Evolutionary conservation across 108 stramenopile species (phyloP).

Genomic region (Nitzschia sp.): DNA sequence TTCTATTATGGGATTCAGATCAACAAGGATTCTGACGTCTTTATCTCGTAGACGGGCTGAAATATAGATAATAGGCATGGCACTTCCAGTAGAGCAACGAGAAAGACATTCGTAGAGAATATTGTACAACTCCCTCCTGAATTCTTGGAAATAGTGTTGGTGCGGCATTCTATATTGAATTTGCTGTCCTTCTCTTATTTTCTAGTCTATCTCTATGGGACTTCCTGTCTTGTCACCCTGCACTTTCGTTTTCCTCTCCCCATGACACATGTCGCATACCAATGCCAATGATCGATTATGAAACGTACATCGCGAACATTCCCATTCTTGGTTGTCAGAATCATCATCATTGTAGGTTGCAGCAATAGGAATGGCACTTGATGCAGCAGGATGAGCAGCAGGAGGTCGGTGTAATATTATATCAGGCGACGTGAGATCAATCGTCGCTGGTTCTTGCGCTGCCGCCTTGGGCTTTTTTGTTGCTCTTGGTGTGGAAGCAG

Average conservation of each 20-base stretch:
- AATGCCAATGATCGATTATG: constrained; percentile 8
- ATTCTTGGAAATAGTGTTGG: no score
- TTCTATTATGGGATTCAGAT: constrained; percentile 75
- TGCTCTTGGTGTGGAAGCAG: neutral
- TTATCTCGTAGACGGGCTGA: constrained; percentile 25
- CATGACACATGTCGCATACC: constrained; percentile 10
- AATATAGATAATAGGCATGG: no score
- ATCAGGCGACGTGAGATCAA: constrained; percentile 13
- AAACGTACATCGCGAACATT: constrained; percentile 20
- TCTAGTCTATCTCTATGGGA: neutral
- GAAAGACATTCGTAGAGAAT: no score
- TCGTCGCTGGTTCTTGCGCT: neutral
- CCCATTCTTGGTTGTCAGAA: constrained; percentile 5
- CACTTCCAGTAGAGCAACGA: no score
- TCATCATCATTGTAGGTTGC: neutral
- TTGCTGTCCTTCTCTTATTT: no score
- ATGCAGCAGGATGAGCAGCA: neutral
- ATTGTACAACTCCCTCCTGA: no score
- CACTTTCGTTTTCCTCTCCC: neutral
- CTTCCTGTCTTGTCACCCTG: neutral
- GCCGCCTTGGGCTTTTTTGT: neutral
- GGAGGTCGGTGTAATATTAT: neutral
- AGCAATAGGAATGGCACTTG: neutral
- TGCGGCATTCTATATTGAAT: no score
- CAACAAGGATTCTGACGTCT: constrained; percentile 71